Evolutionary conservation across 306 rosid species (phyloP), one percentile per base, ranked within the genome.

Genomic region (Cicer bijugum): DNA sequence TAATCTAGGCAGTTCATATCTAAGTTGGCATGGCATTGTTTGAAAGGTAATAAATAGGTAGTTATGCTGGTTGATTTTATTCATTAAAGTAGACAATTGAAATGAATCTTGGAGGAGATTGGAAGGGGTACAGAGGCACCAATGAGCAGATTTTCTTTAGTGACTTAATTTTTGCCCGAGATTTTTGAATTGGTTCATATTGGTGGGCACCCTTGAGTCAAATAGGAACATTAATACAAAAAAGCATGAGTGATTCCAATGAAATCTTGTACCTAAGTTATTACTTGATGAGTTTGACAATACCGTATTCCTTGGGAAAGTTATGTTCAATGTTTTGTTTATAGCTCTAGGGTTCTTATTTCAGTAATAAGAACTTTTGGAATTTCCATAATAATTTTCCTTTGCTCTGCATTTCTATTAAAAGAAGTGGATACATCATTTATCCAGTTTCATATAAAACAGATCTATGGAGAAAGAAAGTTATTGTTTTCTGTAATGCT

Each of bases 81-180:
- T 75, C 14, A 3, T 62, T 65, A 28, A 75, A 69, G 33, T 61
- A 45, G 69, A 44, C 35, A 50, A 6, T 35, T 61, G 46, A 44
- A 52, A 51, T 68, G 75, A 62, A 61, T 35, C 52, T 69, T 72
- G 42, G 51, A 69, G 40, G 72, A 60, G 76, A 59, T 74, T 50
- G 65, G 11, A 7, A 57, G 45, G 40, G 48, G 66, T 58, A 16
- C 12, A 61, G 68, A 51, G 75, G 51, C 50, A 40, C 45, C 42
- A 28, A 43, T 60, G 59, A 11, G 7, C 61, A 23, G 63, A 66
- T 35, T 77, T 66, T 40, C 23, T 44, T 23, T 9, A 7, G 38
- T 17, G 42, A 56, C 51, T 77, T 50, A 59, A 53, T 37, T 14
- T 57, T 79, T 79, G 79, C 28, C 8, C 37, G 67, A 44, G 47